Conservation (phyloP, 352 stramenopile genomes). For the Globisporangium solare region DNA sequence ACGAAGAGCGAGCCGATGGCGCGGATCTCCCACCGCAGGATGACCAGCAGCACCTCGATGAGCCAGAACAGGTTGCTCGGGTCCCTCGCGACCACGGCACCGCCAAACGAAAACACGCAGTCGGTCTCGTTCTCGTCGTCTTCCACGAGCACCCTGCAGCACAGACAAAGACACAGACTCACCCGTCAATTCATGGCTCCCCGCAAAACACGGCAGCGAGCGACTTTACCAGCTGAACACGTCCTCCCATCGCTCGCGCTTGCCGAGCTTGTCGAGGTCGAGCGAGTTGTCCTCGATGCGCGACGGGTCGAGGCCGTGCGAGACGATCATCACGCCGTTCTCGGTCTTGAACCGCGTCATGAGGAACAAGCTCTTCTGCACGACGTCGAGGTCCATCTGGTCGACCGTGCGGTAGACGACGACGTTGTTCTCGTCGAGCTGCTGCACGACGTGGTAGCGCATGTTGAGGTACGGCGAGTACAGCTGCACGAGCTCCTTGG, state of each 20-base stretch:
- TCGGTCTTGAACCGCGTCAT: slow-evolving; percentile 46
- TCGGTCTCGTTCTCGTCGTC: slow-evolving; percentile 21
- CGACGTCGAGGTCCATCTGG: slow-evolving; percentile 32
- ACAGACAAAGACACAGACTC: background rate
- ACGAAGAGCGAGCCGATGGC: slow-evolving; percentile 42
- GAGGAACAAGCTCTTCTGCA: slow-evolving; percentile 38
- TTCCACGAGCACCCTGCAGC: slow-evolving; percentile 33
- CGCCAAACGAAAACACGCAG: slow-evolving; percentile 38
- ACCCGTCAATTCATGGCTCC: too few species aligned
- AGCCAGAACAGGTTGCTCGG: slow-evolving; percentile 43
- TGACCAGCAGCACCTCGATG: slow-evolving; percentile 43
- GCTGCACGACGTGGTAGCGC: slow-evolving; percentile 27
- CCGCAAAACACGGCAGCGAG: background rate
- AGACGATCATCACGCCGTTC: slow-evolving; percentile 31
- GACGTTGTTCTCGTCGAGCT: slow-evolving; percentile 37
- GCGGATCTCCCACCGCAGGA: slow-evolving; percentile 36
- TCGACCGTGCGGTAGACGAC: slow-evolving; percentile 37
- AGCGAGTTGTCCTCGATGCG: slow-evolving; percentile 35
- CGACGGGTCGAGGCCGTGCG: slow-evolving; percentile 27
- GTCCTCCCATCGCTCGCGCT: slow-evolving; percentile 39
- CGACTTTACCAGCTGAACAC: slow-evolving; percentile 31
- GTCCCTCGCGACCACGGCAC: slow-evolving; percentile 25
- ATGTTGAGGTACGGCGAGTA: slow-evolving; percentile 45
- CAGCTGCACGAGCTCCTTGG: slow-evolving; percentile 21
- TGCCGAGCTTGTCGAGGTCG: slow-evolving; percentile 28